Conservation (phyloP, 2,329 filamentous ascomycete genomes). For the Colletotrichum filicis region DNA sequence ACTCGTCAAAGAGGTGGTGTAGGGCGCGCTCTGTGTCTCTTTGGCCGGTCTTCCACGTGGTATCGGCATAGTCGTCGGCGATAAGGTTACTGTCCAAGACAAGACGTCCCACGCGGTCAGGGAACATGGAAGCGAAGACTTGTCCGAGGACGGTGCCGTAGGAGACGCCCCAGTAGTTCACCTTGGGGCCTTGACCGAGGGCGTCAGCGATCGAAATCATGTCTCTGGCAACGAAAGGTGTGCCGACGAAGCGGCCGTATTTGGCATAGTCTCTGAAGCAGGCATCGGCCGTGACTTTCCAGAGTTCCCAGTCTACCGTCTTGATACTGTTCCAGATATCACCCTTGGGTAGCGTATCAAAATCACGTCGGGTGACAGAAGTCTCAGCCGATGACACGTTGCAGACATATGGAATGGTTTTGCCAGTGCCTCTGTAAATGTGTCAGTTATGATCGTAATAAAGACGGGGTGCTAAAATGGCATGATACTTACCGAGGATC, state of each 20-base stretch:
- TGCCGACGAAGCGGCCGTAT: neutral
- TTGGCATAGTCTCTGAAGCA: neutral
- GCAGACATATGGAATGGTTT: neutral
- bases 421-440: neutral
- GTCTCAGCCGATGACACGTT: neutral
- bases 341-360: neutral
- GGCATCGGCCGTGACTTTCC: neutral
- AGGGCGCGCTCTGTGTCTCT: conserved; percentile 1
- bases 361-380: neutral
- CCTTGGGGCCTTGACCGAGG: conserved; percentile 50
- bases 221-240: conserved; percentile 51
- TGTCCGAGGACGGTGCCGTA: conserved; percentile 52
- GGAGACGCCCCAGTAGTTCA: conserved; percentile 52
- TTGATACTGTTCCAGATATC: neutral
- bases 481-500: neutral
- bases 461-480: neutral
- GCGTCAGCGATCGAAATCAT: conserved; percentile 57
- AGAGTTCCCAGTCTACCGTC: neutral
- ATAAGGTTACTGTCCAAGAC: conserved; percentile 42
- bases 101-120: conserved; percentile 41
- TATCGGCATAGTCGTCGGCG: conserved; percentile 10
- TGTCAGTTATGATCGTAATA: neutral
- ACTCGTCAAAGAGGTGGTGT: conserved; percentile 2
- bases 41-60: neutral
- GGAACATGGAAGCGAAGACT: conserved; percentile 53